Evolutionary conservation across 2,329 filamentous ascomycete species (phyloP), one percentile per base, ranked within the genome.

Genomic region (Aspergillus luchuensis): DNA sequence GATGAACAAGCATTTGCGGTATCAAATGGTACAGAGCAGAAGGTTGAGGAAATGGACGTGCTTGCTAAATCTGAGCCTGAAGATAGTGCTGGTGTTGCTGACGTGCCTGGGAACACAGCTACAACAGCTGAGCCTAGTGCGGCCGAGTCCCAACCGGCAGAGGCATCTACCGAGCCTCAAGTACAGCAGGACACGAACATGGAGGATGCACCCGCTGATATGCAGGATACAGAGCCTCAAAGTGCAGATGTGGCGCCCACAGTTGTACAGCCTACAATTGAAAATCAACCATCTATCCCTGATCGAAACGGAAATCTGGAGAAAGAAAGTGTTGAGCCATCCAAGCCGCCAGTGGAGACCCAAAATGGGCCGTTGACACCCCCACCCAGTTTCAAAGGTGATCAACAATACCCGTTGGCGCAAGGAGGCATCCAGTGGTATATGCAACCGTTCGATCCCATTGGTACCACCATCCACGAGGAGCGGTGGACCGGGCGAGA

Each of bases 341-440:
- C 79, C 81, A 67, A 81, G 80, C 69, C 82, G 78, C 63, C 81
- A 49, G 61, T 57, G 10, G 56, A 61, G 25, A 51, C 65, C 17
- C 64, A 61, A 30, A 59, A 65, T 47, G 73, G 71, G 49, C 74
- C 70, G 60, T 74, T 70, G 45, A 82, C 75, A 41, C 78, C 74
- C 54, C 77, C 76, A 63, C 73, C 77, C 61, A 78, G 74, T 60
- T 72, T 73, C 55, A 72, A 78, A 59, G 75, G 73, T n/a, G 75
- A 79, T 41, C 73, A 79, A 56, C 78, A 78, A 57, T 69, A 74
- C 38, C 80, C 84, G 11, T 80, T 92, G 48, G 84, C 84, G 2
- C 83, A 89, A 52, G 94, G 94, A 60, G 94, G 94, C 36, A 82
- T 96, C 11, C 87, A 91, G 7, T 97, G 92, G 92, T 97, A 96